Evolutionary conservation across 257 asterid genomes (phyloP).

Genomic region (Fraxinus excelsior): DNA sequence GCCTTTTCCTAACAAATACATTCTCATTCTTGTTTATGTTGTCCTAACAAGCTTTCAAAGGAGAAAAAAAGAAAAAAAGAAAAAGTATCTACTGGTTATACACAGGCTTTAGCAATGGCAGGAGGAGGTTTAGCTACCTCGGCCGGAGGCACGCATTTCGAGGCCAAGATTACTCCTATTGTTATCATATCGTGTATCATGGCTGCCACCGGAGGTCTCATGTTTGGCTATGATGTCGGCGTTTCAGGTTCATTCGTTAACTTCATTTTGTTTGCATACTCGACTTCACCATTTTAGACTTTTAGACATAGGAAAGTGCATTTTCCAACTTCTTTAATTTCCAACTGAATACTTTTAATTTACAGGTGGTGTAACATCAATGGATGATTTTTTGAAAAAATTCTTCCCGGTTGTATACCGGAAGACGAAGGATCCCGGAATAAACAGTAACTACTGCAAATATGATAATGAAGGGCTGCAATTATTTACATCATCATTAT

Average conservation of each 20-base stretch:
- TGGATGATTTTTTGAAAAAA: conserved; percentile 61
- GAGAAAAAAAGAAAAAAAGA: neutral
- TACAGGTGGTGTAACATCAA: conserved; percentile 83
- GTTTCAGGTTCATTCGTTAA: conserved; percentile 50
- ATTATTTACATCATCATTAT: conserved; percentile 81
- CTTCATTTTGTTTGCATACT: no score
- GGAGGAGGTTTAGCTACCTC: conserved; percentile 69
- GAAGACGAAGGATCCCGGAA: conserved; percentile 22
- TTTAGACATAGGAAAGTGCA: no score
- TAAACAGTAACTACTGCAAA: conserved; percentile 82
- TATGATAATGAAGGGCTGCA: conserved; percentile 87
- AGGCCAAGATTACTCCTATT: conserved; percentile 80
- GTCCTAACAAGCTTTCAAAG: neutral
- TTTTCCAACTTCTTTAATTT: neutral
- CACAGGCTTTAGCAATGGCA: conserved; percentile 42
- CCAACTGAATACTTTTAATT: neutral
- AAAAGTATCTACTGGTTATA: neutral
- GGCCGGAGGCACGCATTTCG: conserved; percentile 58
- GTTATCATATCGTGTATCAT: conserved; percentile 74
- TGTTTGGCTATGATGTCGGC: conserved; percentile 87
- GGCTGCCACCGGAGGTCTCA: conserved; percentile 92
- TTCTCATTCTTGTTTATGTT: conserved; percentile 9
- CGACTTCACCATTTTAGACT: no score
- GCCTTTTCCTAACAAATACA: neutral
- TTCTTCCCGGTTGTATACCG: conserved; percentile 71